Evolutionary conservation across 768 basidiomycete genomes (phyloP).

Genomic region (Nidula microcarpa): DNA sequence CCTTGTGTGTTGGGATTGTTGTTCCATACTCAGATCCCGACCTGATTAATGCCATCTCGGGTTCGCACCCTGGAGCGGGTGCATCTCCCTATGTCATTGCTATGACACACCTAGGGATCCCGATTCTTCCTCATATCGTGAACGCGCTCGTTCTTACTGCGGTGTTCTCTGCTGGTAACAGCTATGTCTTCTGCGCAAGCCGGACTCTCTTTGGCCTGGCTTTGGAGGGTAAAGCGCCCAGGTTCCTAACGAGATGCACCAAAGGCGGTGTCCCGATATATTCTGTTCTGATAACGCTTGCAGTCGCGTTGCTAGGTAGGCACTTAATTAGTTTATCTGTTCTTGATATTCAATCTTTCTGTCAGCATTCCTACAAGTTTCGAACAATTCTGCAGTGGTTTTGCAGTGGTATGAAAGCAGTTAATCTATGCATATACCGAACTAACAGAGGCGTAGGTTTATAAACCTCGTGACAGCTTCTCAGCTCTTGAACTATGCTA

Average conservation of each 20-base stretch:
- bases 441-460: slow-evolving; percentile 25
- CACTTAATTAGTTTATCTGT: background rate
- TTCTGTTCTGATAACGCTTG: slow-evolving; percentile 42
- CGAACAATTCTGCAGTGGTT: slow-evolving; percentile 43
- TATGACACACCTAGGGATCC: slow-evolving; percentile 66
- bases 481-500: slow-evolving; percentile 44
- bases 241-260: slow-evolving; percentile 49
- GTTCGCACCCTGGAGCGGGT: slow-evolving; percentile 54
- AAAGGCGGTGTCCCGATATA: slow-evolving; percentile 55
- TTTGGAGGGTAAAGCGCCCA: slow-evolving; percentile 57
- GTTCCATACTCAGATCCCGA: slow-evolving; percentile 68
- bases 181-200: slow-evolving; percentile 60
- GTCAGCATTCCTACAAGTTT: slow-evolving; percentile 46
- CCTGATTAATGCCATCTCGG: slow-evolving; percentile 49
- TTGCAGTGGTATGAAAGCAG: slow-evolving; percentile 35
- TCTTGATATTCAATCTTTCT: background rate
- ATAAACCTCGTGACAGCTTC: slow-evolving; percentile 48
- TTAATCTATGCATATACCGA: background rate
- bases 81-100: slow-evolving; percentile 86
- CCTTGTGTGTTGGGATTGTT: slow-evolving; percentile 72
- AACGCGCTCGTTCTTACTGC: slow-evolving; percentile 69
- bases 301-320: slow-evolving; percentile 32
- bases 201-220: slow-evolving; percentile 53
- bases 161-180: slow-evolving; percentile 72
- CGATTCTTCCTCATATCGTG: slow-evolving; percentile 62